Base-by-base conservation (phyloP, 192 early-diverging fungal species). In the Podila minutissima region DNA sequence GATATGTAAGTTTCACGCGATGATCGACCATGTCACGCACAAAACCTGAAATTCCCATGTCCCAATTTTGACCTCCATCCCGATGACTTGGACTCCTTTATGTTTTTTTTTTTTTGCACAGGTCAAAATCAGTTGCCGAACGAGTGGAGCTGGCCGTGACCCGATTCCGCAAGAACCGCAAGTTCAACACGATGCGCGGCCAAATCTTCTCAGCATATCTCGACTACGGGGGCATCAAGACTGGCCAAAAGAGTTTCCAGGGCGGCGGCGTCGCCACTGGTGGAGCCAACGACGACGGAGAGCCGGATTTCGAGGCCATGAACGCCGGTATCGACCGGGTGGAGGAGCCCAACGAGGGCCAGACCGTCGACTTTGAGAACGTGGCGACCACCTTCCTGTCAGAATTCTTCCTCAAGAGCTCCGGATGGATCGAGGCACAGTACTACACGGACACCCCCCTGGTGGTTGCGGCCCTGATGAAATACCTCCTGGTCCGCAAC, bases 121-220 rank as follows among this genome's bases (percentile, higher is more conserved):
- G 89, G 10, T 70, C 75, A 20, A 73, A 69, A 35, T 76, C 88
- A 11, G 35, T 84, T 10, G 77, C 83, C 1, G 82, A 87, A 35
- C 78, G 89, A 26, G 82, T 90, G 6, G 89, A 87, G 60, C 64
- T 78, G 65, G 89, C 89, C 0, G 74, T 90, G 35, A 82, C 82
- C 37, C 83, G 82, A 41, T 90, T 87, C 64, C 83, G 83, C 41
- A 86, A 88, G 51, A 90, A 88, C 31, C 87, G 87, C 37, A 86
- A 83, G 62, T 89, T 90, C 35, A 75, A 28, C 9, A 49, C 69
- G 7, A 70, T 68, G n/a, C 83, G 83, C 19, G 74, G 79, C 3
- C 61, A 69, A 59, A 86, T 90, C 49, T 74, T 90, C 65, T 77
- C 82, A 19, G 67, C 73, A 33, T 90, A 90, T 55, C 74, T 90